Base-by-base conservation (phyloP, 441 rosid species). In the Sinapis alba region DNA sequence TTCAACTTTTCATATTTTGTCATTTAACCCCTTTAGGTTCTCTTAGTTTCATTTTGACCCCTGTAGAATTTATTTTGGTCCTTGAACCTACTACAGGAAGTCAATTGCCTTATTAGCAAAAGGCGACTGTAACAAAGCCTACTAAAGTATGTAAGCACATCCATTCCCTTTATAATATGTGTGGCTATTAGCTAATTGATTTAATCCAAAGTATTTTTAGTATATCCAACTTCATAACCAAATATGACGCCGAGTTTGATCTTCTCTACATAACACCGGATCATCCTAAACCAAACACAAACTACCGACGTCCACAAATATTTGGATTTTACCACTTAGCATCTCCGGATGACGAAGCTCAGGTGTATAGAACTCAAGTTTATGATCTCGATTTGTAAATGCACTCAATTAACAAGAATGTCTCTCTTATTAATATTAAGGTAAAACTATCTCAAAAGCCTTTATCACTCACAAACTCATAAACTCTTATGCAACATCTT, bases 1-100 rank as follows among this genome's bases (percentile, higher is more conserved):
- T 78, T 66, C 73, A 24, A 19, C 21, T 58, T 28, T 51, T 26
- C 28, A 38, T 61, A 57, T 58, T 59, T 65, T 0, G 8, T 15
- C 3, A 7, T 12, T 26, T 38, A 61, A 32, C 36, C 51, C 67
- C 43, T 56, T 19, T 5, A n/a, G 13, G 30, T 56, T 21, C 56
- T 5, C 1, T 7, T 36, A 2, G 12, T 53, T 53, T 50, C 0
- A 26, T 2, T 75, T 21, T 36, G n/a, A 50, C 50, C 62, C 69
- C n/a, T 47, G 1, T 7, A 66, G 28, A 38, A 2, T 67, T 6
- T 43, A n/a, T 15, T 10, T 47, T 10, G 16, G 5, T 38, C 21
- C 2, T 16, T 47, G 54, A 47, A 7, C 20, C 54, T 15, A 47
- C 21, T 47, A 47, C 7, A 47, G 7, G 21, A 45, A 45, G 53